A percentile compares a stretch with the other conserved stretches of the same genome.
Conservation (phyloP, 2,329 filamentous ascomycete genomes). For the Fusarium sp. region DNA sequence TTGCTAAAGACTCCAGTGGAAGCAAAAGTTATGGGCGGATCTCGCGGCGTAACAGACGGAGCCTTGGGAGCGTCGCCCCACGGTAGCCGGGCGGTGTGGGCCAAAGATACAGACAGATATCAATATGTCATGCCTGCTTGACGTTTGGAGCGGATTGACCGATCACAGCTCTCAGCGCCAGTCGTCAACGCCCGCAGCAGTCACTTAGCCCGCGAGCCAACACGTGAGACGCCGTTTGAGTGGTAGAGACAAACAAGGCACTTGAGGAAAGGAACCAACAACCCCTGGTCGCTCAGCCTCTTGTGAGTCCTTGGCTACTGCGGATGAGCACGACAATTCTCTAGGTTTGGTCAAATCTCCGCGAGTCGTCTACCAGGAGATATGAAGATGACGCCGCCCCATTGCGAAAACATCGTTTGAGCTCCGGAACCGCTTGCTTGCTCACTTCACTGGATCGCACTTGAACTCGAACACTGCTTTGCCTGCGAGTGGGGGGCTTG, state of each 20-base stretch:
- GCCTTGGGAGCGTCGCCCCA: constrained; percentile 34
- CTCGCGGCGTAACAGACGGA: constrained; percentile 20
- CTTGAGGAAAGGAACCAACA: constrained; percentile 9
- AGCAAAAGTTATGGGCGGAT: constrained; percentile 19
- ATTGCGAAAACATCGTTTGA: constrained; percentile 14
- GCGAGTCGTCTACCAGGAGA: constrained; percentile 6
- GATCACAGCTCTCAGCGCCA: constrained; percentile 42
- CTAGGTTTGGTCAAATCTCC: constrained; percentile 30
- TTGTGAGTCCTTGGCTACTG: constrained; percentile 20
- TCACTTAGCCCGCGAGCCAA: constrained; percentile 34
- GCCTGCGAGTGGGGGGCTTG: constrained; percentile 27
- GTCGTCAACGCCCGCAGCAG: constrained; percentile 41
- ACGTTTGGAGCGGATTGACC: constrained; percentile 40
- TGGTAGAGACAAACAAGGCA: constrained; percentile 28
- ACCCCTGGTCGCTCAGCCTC: constrained; percentile 4
- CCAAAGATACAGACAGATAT: constrained; percentile 47
- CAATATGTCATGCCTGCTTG: constrained; percentile 45
- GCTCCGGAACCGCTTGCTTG: constrained; percentile 8
- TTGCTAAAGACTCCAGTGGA: constrained; percentile 11
- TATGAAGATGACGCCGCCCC: constrained; percentile 15
- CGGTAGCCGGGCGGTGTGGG: constrained; percentile 41
- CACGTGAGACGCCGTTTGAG: constrained; percentile 24
- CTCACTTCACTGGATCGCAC: constrained; percentile 12
- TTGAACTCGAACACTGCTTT: constrained; percentile 27
- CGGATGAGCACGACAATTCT: constrained; percentile 12